Conservation (phyloP, 2,329 filamentous ascomycete genomes). For the Fusarium concolor region DNA sequence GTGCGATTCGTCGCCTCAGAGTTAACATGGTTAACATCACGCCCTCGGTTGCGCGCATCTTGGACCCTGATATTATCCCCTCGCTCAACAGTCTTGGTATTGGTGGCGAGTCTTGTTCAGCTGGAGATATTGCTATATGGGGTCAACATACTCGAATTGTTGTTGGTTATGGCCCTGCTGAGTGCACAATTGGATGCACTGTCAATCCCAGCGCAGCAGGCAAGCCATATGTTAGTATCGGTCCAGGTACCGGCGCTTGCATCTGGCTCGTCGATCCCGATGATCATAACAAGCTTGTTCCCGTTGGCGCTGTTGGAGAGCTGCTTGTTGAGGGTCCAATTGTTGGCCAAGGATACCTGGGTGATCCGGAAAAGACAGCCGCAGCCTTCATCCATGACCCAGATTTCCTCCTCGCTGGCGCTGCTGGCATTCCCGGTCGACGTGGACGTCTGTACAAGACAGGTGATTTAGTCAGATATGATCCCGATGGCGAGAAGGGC, state of each 20-base stretch:
- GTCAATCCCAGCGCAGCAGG: conserved; percentile 55
- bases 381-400: conserved; percentile 69
- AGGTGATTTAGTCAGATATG: conserved; percentile 68
- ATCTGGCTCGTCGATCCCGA: conserved; percentile 65
- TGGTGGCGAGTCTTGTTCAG: conserved; percentile 65
- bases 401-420: conserved; percentile 60
- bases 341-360: conserved; percentile 72
- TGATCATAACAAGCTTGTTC: conserved; percentile 59
- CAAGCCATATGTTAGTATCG: conserved; percentile 58
- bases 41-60: conserved; percentile 61
- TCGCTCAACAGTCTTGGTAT: conserved; percentile 61
- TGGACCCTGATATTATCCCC: conserved; percentile 59
- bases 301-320: conserved; percentile 63
- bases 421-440: conserved; percentile 51
- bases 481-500: conserved; percentile 63
- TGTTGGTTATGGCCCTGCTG: conserved; percentile 65
- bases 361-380: conserved; percentile 67
- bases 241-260: conserved; percentile 59
- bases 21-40: conserved; percentile 64
- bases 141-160: conserved; percentile 59
- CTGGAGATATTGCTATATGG: conserved; percentile 62
- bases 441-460: conserved; percentile 67
- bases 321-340: conserved; percentile 68
- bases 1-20: conserved; percentile 57
- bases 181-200: conserved; percentile 65